Evolutionary conservation across 2,329 filamentous ascomycete genomes (phyloP).

Genomic region (Pyricularia grisea): DNA sequence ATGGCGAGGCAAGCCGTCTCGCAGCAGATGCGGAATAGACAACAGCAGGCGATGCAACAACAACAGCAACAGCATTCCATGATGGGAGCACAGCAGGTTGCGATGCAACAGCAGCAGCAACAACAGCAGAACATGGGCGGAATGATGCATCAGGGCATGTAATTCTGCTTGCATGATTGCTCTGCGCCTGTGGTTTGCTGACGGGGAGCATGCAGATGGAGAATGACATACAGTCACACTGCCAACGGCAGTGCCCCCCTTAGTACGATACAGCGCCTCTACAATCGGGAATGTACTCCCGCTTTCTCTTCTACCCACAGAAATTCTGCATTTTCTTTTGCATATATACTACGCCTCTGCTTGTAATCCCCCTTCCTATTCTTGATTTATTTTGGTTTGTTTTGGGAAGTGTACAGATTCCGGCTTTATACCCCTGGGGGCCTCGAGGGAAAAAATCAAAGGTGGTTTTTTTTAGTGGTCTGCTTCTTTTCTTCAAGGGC

Average conservation of each 20-base stretch:
- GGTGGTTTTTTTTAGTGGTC: not conserved
- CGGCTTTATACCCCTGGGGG: not conserved
- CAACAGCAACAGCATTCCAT: slow-evolving; percentile 15
- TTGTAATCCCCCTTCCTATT: not conserved
- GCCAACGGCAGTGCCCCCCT: not conserved
- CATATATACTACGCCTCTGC: not conserved
- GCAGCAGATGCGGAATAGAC: slow-evolving; percentile 10
- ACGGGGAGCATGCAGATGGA: not conserved
- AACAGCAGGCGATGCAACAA: slow-evolving; percentile 15
- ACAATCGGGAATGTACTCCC: too few species aligned
- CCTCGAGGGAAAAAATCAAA: not conserved
- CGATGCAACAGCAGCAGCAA: slow-evolving; percentile 15
- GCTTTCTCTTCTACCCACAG: not conserved
- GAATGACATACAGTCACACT: not conserved
- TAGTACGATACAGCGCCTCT: not conserved
- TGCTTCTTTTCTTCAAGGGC: not conserved
- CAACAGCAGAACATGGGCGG: slow-evolving; percentile 35
- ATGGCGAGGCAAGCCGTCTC: slow-evolving; percentile 26
- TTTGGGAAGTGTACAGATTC: not conserved
- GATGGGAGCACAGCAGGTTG: too few species aligned
- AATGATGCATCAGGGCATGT: slow-evolving; percentile 46
- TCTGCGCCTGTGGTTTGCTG: not conserved
- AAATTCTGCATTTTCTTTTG: not conserved
- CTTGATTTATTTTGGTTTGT: not conserved
- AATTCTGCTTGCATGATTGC: slow-evolving; percentile 8